Percentiles rank a stretch among this genome's conserved stretches.
phyloP scores from a whole-genome alignment of 2,329 filamentous ascomycete species.

The Aspergillus sp. region DNA sequence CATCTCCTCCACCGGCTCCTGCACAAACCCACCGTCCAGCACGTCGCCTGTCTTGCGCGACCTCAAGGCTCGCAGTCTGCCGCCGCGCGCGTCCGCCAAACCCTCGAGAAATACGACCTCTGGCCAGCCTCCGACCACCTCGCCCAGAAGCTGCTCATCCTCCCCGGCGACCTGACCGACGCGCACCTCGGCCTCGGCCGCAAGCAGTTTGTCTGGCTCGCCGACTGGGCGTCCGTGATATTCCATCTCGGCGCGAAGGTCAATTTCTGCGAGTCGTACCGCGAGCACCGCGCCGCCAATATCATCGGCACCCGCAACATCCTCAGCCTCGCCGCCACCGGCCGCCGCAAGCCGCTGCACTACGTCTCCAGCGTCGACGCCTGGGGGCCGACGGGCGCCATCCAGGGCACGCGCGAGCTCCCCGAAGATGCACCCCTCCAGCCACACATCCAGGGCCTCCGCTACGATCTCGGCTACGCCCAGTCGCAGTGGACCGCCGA shows the following conservation, averaged over 20 bases:
- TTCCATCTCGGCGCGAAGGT: slow-evolving; percentile 9
- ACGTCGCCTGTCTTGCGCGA: slow-evolving; percentile 6
- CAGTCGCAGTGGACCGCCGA: slow-evolving; percentile 31
- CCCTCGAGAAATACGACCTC: slow-evolving; percentile 7
- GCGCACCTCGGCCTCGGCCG: slow-evolving; percentile 3
- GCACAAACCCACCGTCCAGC: slow-evolving; percentile 2
- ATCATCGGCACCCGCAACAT: slow-evolving; percentile 5
- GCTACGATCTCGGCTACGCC: slow-evolving; percentile 53
- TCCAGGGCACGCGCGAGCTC: slow-evolving; percentile 4
- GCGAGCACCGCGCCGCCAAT: slow-evolving; percentile 7
- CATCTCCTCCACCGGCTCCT: slow-evolving; percentile 4
- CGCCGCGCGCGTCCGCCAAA: neutral
- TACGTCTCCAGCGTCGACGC: slow-evolving; percentile 10
- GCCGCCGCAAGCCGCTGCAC: slow-evolving; percentile 8
- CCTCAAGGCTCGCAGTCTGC: neutral
- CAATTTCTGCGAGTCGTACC: slow-evolving; percentile 9
- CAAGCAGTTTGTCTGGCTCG: slow-evolving; percentile 2
- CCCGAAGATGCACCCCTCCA: slow-evolving; percentile 9
- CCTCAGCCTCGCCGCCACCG: neutral
- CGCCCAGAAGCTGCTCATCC: slow-evolving; percentile 1
- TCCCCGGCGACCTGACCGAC: slow-evolving; percentile 3
- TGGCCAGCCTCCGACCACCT: neutral
- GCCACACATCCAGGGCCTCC: slow-evolving; percentile 7
- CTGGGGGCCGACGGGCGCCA: slow-evolving; percentile 7
- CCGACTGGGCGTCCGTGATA: slow-evolving; percentile 7